A percentile compares a stretch with the other conserved stretches of the same genome.
These are phyloP conservation scores for Fusarium coffeatum DNA, from an alignment of 2,329 filamentous ascomycete genomes.

Conservation along the genomic window DNA sequence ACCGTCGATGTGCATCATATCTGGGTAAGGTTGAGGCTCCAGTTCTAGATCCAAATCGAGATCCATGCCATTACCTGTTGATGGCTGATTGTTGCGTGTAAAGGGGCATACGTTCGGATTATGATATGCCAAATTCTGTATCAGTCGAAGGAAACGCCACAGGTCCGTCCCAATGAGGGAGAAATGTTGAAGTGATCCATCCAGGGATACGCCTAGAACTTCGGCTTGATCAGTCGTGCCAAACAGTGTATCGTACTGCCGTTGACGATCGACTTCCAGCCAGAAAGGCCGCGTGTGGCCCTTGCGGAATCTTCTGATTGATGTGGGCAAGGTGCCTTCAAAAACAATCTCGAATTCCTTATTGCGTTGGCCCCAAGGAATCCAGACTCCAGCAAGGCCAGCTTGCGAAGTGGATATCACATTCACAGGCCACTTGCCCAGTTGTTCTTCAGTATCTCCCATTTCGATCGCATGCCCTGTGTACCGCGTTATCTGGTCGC, in stretches of 20 bases:
- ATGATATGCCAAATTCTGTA: slow-evolving; percentile 74
- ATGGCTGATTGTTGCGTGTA: slow-evolving; percentile 28
- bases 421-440: slow-evolving; percentile 55
- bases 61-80: slow-evolving; percentile 10
- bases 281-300: slow-evolving; percentile 66
- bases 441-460: slow-evolving; percentile 48
- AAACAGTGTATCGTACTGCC: slow-evolving; percentile 57
- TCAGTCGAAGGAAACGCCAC: slow-evolving; percentile 76
- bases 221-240: slow-evolving; percentile 61
- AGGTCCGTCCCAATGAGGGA: slow-evolving; percentile 70
- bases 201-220: slow-evolving; percentile 73
- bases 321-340: slow-evolving; percentile 65
- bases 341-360: slow-evolving; percentile 62
- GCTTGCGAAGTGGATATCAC: slow-evolving; percentile 62
- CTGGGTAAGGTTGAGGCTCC: slow-evolving; percentile 54
- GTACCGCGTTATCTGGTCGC: slow-evolving; percentile 58
- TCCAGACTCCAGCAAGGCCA: slow-evolving; percentile 63
- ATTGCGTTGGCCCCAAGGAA: slow-evolving; percentile 57
- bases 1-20: slow-evolving; percentile 74
- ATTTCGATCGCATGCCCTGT: slow-evolving; percentile 61
- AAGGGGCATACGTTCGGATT: slow-evolving; percentile 64
- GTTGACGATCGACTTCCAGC: slow-evolving; percentile 52
- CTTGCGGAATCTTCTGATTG: slow-evolving; percentile 67
- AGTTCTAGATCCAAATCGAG: slow-evolving; percentile 39
- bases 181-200: slow-evolving; percentile 78